Evolutionary conservation across 768 basidiomycete genomes (phyloP).

Genomic region (Tephrocybe sp.): DNA sequence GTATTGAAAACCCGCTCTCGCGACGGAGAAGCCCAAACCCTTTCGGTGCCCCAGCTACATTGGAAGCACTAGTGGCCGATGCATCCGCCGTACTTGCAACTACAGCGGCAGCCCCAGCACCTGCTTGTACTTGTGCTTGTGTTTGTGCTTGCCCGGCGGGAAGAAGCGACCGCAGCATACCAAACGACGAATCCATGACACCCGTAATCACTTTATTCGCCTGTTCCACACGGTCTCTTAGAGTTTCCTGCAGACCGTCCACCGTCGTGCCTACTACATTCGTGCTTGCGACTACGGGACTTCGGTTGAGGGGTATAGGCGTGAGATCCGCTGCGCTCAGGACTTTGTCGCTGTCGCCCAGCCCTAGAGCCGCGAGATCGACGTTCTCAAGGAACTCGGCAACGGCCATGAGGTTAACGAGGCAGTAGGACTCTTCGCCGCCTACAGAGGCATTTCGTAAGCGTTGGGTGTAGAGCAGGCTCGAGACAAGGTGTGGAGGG

Average conservation of each 20-base stretch:
- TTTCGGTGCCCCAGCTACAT: conserved; percentile 19
- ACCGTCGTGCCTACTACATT: conserved; percentile 38
- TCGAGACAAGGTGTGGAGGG: conserved; percentile 74
- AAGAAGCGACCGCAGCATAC: conserved; percentile 77
- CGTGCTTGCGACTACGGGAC: conserved; percentile 31
- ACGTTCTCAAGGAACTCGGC: conserved; percentile 96
- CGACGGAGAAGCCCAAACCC: conserved; percentile 70
- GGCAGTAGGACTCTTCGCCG: conserved; percentile 89
- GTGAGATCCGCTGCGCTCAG: conserved; percentile 76
- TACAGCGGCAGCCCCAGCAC: neutral
- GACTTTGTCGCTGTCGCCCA: conserved; percentile 56
- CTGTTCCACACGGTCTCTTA: conserved; percentile 76
- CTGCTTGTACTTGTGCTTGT: neutral
- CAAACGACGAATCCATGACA: conserved; percentile 89
- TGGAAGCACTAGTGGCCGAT: conserved; percentile 26
- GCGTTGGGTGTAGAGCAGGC: conserved; percentile 62
- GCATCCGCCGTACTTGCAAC: neutral
- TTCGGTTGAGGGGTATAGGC: conserved; percentile 72
- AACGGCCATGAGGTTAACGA: conserved; percentile 93
- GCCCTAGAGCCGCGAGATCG: conserved; percentile 66
- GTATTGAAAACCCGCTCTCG: conserved; percentile 82
- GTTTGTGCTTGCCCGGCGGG: conserved; percentile 33
- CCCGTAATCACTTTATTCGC: conserved; percentile 83
- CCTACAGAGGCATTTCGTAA: conserved; percentile 55
- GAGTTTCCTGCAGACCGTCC: conserved; percentile 46